These are phyloP conservation scores for Tulasnella sp. DNA, from an alignment of 768 basidiomycete species.

Conservation along the genomic window DNA sequence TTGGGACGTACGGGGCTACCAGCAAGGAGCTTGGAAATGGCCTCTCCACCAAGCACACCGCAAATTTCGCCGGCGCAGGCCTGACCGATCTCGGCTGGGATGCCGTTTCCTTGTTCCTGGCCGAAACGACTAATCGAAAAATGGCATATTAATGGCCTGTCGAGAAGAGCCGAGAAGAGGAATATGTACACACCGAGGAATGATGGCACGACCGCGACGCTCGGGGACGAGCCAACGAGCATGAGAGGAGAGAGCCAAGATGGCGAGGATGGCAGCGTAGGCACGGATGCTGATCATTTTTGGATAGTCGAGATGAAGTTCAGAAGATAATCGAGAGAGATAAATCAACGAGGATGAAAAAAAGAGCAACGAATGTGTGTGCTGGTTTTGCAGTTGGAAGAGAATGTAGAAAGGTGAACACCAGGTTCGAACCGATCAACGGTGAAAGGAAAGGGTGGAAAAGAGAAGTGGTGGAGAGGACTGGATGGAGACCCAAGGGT, in stretches of 20 bases:
- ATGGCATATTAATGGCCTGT: too few species aligned
- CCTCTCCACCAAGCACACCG: conserved; percentile 8
- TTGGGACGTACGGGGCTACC: conserved; percentile 12
- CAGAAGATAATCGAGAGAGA: background rate
- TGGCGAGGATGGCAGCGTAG: conserved; percentile 2
- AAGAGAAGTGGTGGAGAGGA: conserved; percentile 1
- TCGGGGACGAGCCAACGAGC: background rate
- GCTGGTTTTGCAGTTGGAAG: conserved; percentile 3
- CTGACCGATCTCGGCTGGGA: background rate
- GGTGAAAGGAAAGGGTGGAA: background rate
- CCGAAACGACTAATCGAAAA: background rate
- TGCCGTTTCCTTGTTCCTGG: conserved; percentile 9
- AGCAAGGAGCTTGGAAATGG: conserved; percentile 13
- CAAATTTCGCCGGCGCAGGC: conserved; percentile 9
- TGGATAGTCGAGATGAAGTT: background rate
- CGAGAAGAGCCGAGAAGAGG: too few species aligned
- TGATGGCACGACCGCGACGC: background rate
- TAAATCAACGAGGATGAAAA: conserved; percentile 1
- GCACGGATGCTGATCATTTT: background rate
- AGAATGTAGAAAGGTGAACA: conserved; percentile 10
- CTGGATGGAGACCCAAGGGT: background rate
- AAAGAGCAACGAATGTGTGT: background rate
- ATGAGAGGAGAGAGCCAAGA: background rate
- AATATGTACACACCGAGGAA: background rate
- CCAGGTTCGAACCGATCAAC: conserved; percentile 22